Conservation (phyloP, 805 yeast species). For the Spathaspora boniae region DNA sequence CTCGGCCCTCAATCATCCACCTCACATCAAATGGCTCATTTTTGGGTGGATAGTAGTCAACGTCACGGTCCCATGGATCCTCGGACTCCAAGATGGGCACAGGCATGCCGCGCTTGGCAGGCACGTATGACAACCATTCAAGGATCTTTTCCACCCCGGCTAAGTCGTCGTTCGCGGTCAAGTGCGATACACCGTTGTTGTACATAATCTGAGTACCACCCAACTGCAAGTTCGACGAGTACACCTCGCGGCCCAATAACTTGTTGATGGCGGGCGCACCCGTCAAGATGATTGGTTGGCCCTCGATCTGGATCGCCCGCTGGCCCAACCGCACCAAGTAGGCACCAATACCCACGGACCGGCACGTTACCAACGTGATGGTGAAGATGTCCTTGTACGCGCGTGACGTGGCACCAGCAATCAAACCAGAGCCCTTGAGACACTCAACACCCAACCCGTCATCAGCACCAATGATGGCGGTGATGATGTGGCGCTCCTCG, state of each 20-base stretch:
- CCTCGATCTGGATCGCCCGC: conserved; percentile 98
- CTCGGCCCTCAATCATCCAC: conserved; percentile 88
- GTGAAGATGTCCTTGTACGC: conserved; percentile 98
- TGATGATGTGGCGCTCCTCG: conserved; percentile 75
- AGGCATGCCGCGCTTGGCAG: conserved; percentile 84
- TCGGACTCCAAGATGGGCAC: conserved; percentile 82
- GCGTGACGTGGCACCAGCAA: conserved; percentile 97
- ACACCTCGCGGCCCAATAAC: conserved; percentile 93
- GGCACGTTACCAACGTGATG: conserved; percentile 96
- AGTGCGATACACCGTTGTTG: conserved; percentile 95
- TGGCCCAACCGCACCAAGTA: conserved; percentile 97
- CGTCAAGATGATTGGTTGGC: conserved; percentile 96
- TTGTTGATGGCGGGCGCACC: conserved; percentile 99
- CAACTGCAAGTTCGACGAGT: conserved; percentile 91
- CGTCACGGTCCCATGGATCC: conserved; percentile 92
- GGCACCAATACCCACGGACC: conserved; percentile 99
- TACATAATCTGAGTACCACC: conserved; percentile 99
- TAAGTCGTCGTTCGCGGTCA: conserved; percentile 94
- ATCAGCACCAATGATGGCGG: conserved; percentile 85
- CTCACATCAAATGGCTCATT: conserved; percentile 84
- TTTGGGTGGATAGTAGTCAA: conserved; percentile 73
- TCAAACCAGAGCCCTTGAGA: conserved; percentile 95
- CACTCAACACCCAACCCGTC: conserved; percentile 99
- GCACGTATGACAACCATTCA: conserved; percentile 94
- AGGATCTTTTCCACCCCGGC: conserved; percentile 94